Percentiles rank a stretch among this genome's conserved stretches.
Conservation (phyloP, 2,329 filamentous ascomycete genomes). For the Arthrocladium fulminans region DNA sequence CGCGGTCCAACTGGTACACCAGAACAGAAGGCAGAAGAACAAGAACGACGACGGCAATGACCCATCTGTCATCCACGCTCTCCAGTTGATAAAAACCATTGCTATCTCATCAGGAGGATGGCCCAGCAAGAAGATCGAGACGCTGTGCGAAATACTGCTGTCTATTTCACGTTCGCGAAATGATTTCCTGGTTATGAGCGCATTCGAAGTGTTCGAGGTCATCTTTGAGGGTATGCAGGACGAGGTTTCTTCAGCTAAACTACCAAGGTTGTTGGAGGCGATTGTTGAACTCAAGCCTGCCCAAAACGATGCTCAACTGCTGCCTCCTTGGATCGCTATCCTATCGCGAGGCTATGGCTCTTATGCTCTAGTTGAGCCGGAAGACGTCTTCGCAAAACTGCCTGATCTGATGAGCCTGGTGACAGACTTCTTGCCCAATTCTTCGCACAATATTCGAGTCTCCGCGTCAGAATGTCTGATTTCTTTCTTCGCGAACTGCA, state of each 20-base stretch:
- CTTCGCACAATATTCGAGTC: slow-evolving; percentile 84
- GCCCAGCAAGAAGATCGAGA: slow-evolving; percentile 93
- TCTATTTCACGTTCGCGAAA: slow-evolving; percentile 83
- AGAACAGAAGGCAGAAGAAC: slow-evolving; percentile 56
- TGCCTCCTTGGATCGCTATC: slow-evolving; percentile 95
- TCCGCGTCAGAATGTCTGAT: slow-evolving; percentile 92
- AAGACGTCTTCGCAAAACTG: slow-evolving; percentile 85
- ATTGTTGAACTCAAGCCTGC: slow-evolving; percentile 87
- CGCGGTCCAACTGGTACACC: slow-evolving; percentile 55
- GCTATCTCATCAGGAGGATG: slow-evolving; percentile 82
- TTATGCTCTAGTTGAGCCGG: slow-evolving; percentile 74
- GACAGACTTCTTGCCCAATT: slow-evolving; percentile 70
- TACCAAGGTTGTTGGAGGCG: slow-evolving; percentile 80
- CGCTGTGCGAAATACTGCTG: slow-evolving; percentile 78
- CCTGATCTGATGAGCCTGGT: slow-evolving; percentile 77
- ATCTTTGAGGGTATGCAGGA: slow-evolving; percentile 89
- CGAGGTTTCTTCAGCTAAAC: slow-evolving; percentile 77
- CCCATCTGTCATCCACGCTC: slow-evolving; percentile 77
- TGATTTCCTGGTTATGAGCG: slow-evolving; percentile 91
- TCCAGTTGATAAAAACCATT: slow-evolving; percentile 86
- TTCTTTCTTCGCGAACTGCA: slow-evolving; percentile 82
- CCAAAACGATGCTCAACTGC: slow-evolving; percentile 84
- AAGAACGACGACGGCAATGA: slow-evolving; percentile 54
- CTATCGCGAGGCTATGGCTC: slow-evolving; percentile 91
- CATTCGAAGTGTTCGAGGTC: slow-evolving; percentile 95